A percentile compares a stretch with the other conserved stretches of the same genome.
Conservation (phyloP, 2,329 filamentous ascomycete species). For the Helotiales sp. region DNA sequence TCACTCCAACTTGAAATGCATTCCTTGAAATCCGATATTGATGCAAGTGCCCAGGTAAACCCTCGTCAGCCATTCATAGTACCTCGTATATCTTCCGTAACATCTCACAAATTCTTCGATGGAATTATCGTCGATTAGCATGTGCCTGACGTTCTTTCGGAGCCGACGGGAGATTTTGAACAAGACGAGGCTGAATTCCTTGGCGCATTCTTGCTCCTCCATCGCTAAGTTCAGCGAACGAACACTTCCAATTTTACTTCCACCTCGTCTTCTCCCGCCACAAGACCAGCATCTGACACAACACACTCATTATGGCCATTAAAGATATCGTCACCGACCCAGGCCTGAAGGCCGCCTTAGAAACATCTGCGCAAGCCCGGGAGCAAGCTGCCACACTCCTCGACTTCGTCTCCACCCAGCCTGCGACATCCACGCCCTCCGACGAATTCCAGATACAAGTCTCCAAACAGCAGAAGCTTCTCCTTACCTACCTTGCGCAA, state of each 20-base stretch:
- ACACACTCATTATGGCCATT: constrained; percentile 52
- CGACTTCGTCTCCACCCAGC: constrained; percentile 61
- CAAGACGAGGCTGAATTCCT: neutral
- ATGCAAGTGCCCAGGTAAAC: too few species aligned
- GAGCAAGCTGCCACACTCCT: constrained; percentile 72
- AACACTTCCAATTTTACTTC: neutral
- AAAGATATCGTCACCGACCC: constrained; percentile 66
- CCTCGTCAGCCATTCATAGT: too few species aligned
- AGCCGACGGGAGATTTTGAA: too few species aligned
- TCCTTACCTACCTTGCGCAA: constrained; percentile 79
- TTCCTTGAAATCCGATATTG: too few species aligned
- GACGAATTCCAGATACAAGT: constrained; percentile 61
- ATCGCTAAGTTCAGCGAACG: neutral
- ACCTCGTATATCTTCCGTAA: too few species aligned
- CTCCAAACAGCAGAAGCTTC: constrained; percentile 77
- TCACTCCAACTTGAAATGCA: too few species aligned
- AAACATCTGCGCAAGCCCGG: constrained; percentile 74
- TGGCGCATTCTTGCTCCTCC: neutral
- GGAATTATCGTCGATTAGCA: too few species aligned
- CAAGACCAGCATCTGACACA: neutral
- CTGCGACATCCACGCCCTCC: constrained; percentile 50
- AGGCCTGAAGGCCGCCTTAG: constrained; percentile 69
- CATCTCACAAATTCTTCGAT: too few species aligned
- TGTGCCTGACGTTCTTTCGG: too few species aligned
- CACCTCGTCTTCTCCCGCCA: neutral